Evolutionary conservation across 2,329 filamentous ascomycete genomes (phyloP).

Genomic region (Scorias spongiosa): DNA sequence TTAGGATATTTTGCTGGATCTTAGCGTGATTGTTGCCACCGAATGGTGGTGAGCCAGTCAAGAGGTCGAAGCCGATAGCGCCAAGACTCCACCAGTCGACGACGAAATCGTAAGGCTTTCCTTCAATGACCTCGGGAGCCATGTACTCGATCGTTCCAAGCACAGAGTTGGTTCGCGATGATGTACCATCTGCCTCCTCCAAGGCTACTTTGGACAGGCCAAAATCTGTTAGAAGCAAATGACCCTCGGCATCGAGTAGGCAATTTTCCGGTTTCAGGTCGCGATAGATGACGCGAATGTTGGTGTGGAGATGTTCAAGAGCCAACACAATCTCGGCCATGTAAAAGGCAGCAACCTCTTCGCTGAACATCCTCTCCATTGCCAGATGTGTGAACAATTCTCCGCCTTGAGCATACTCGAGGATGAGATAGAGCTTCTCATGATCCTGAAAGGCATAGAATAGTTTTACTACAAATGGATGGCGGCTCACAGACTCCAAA

Average conservation of each 20-base stretch:
- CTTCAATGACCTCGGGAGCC: conserved; percentile 86
- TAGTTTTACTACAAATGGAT: conserved; percentile 95
- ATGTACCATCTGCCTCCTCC: conserved; percentile 39
- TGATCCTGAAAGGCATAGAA: conserved; percentile 98
- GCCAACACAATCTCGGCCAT: conserved; percentile 97
- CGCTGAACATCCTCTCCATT: conserved; percentile 87
- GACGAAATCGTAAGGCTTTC: conserved; percentile 77
- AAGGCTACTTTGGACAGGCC: conserved; percentile 89
- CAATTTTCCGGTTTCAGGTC: conserved; percentile 98
- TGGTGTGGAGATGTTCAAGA: conserved; percentile 81
- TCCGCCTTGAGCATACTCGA: conserved; percentile 93
- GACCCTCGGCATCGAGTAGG: conserved; percentile 77
- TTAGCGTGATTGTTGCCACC: conserved; percentile 81
- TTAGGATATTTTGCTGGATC: conserved; percentile 89
- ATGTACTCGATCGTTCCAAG: conserved; percentile 97
- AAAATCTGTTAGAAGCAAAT: conserved; percentile 90
- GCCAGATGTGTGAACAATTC: conserved; percentile 93
- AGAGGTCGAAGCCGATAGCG: conserved; percentile 77
- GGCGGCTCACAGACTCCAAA: conserved; percentile 85
- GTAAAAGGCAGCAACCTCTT: conserved; percentile 84
- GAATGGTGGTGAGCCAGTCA: conserved; percentile 87
- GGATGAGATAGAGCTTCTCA: conserved; percentile 91
- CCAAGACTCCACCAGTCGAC: conserved; percentile 99
- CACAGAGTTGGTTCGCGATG: conserved; percentile 61
- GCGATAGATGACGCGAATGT: conserved; percentile 86